These are phyloP conservation scores for Amniculicola lignicola DNA, from an alignment of 495 filamentous ascomycete genomes.

Conservation along the genomic window DNA sequence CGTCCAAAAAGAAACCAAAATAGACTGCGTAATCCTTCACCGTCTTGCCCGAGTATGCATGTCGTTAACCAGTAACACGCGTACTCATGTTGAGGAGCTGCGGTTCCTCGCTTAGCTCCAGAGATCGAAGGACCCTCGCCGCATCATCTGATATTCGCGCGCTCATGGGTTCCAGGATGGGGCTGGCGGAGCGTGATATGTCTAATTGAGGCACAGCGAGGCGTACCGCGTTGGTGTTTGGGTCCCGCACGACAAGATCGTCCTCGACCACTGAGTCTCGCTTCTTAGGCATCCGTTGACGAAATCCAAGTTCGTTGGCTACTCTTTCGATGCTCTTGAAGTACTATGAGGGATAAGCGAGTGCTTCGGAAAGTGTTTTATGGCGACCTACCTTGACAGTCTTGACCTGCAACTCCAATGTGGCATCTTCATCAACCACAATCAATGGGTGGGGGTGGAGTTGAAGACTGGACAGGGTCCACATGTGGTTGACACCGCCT, in stretches of 20 bases:
- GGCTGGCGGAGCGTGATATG: constrained; percentile 25
- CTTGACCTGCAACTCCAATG: constrained; percentile 78
- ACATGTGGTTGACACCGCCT: constrained; percentile 83
- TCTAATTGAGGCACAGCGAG: constrained; percentile 18
- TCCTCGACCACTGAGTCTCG: constrained; percentile 40
- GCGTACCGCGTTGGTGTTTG: constrained; percentile 3
- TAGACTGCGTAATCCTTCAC: too few relatives aligned
- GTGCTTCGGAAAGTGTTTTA: background rate
- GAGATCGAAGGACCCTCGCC: background rate
- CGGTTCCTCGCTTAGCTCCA: constrained; percentile 9
- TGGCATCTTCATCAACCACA: constrained; percentile 82
- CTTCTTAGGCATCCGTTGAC: constrained; percentile 55
- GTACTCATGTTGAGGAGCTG: constrained; percentile 14
- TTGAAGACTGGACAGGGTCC: constrained; percentile 78
- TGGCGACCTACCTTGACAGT: constrained; percentile 63
- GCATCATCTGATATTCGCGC: constrained; percentile 19
- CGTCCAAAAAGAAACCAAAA: too few relatives aligned
- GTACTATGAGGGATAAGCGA: constrained; percentile 47
- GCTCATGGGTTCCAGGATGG: constrained; percentile 25
- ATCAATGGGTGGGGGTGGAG: constrained; percentile 76
- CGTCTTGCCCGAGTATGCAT: too few relatives aligned
- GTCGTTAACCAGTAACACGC: constrained; percentile 17
- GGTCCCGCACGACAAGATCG: constrained; percentile 1
- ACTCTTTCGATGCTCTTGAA: constrained; percentile 67
- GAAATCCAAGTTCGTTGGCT: constrained; percentile 54